A percentile compares a stretch with the other conserved stretches of the same genome.
Evolutionary conservation across 2,329 filamentous ascomycete species (phyloP).

Genomic region (Nemania sp.): DNA sequence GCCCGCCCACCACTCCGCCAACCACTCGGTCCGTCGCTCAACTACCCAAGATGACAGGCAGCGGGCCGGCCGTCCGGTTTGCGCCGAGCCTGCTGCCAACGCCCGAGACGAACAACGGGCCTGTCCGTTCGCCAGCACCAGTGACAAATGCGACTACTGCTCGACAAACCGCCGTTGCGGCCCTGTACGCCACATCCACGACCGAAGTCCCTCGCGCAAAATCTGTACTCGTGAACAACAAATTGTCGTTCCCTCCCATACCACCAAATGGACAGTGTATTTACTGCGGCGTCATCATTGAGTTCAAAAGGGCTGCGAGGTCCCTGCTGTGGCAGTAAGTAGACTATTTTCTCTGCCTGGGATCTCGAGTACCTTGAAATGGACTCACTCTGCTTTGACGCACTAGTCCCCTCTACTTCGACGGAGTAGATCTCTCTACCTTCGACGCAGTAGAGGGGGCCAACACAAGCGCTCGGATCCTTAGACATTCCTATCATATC

Average conservation of each 20-base stretch:
- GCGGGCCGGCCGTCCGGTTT: neutral
- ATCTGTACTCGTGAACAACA: constrained; percentile 11
- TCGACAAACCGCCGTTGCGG: constrained; percentile 9
- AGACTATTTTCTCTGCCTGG: neutral
- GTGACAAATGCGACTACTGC: constrained; percentile 8
- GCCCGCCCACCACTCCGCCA: too few species aligned
- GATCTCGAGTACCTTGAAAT: too few species aligned
- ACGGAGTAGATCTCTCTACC: too few species aligned
- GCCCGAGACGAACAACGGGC: neutral
- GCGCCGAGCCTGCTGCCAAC: neutral
- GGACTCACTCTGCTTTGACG: too few species aligned
- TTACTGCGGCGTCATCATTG: constrained; percentile 18
- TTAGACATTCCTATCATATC: neutral
- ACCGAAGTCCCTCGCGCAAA: constrained; percentile 5
- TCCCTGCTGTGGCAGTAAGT: constrained; percentile 12
- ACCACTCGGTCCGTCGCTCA: too few species aligned
- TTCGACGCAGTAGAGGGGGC: too few species aligned
- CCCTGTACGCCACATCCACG: constrained; percentile 4
- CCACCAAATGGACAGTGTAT: neutral
- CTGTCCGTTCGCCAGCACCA: neutral
- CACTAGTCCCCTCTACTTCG: too few species aligned
- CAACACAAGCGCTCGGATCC: too few species aligned
- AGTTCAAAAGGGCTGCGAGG: neutral
- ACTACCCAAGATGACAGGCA: neutral
- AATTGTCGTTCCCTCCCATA: constrained; percentile 17